These are phyloP conservation scores for Drechmeria coniospora DNA, from an alignment of 2,329 filamentous ascomycete genomes.

Conservation along the genomic window DNA sequence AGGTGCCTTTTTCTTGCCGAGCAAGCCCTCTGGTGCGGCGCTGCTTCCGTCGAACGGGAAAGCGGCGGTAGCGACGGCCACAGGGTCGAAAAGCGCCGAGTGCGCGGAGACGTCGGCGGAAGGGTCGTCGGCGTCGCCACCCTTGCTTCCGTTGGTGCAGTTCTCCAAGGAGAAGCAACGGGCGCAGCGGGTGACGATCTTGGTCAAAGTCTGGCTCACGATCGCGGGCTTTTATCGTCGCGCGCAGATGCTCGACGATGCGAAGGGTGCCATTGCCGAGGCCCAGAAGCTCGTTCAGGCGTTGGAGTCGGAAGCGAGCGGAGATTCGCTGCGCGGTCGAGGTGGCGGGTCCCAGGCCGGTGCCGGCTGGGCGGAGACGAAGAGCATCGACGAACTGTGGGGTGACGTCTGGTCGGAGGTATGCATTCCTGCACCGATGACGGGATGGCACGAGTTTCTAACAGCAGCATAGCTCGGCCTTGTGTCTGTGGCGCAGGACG, in stretches of 20 bases:
- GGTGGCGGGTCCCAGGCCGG: slow-evolving; percentile 45
- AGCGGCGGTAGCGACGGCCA: no score
- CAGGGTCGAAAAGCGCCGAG: slow-evolving; percentile 22
- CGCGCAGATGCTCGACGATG: slow-evolving; percentile 65
- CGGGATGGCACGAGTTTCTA: slow-evolving; percentile 5
- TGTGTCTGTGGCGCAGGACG: slow-evolving; percentile 44
- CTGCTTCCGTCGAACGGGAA: no score
- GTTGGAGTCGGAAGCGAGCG: slow-evolving; percentile 60
- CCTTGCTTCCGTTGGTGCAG: slow-evolving; percentile 34
- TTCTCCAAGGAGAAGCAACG: slow-evolving; percentile 39
- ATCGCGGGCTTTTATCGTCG: slow-evolving; percentile 79
- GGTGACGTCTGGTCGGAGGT: slow-evolving; percentile 74
- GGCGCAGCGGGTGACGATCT: slow-evolving; percentile 31
- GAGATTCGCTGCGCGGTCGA: slow-evolving; percentile 41
- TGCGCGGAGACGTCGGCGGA: slow-evolving; percentile 23
- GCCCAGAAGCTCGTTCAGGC: slow-evolving; percentile 59
- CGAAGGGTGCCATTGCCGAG: slow-evolving; percentile 64
- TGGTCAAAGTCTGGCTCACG: slow-evolving; percentile 79
- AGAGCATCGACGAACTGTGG: slow-evolving; percentile 71
- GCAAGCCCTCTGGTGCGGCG: slow-evolving; percentile 22
- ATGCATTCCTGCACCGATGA: slow-evolving; percentile 18
- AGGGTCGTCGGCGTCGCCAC: slow-evolving; percentile 27
- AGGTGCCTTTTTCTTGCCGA: slow-evolving; percentile 28
- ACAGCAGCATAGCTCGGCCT: slow-evolving; percentile 43
- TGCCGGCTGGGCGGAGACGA: slow-evolving; percentile 62